Conservation (phyloP, 2,329 filamentous ascomycete species). For the Botrytis elliptica region DNA sequence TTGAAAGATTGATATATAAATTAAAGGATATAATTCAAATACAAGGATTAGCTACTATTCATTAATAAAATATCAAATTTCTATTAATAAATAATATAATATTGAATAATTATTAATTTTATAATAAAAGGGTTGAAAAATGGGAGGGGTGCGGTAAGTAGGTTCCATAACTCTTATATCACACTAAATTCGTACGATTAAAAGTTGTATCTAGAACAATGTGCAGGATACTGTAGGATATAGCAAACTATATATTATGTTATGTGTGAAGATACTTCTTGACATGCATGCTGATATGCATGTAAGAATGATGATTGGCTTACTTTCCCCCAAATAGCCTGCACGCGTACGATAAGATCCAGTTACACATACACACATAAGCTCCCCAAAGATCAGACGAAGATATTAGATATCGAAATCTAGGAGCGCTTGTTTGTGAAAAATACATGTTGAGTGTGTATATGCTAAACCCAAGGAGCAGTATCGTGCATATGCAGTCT, state of each 20-base stretch:
- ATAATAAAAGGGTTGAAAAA: too few species aligned
- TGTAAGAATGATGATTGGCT: not conserved
- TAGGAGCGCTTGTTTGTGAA: not conserved
- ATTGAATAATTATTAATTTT: too few species aligned
- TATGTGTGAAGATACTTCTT: not conserved
- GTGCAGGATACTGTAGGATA: not conserved
- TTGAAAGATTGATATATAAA: too few species aligned
- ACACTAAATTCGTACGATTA: not conserved
- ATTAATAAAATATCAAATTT: too few species aligned
- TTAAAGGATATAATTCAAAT: too few species aligned
- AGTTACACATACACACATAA: not conserved
- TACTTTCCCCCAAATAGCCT: too few species aligned
- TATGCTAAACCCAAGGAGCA: not conserved
- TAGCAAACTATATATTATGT: not conserved
- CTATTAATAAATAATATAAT: too few species aligned
- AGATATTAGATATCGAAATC: not conserved
- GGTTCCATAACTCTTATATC: too few species aligned
- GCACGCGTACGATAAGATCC: not conserved
- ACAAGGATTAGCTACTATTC: too few species aligned
- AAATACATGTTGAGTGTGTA: not conserved
- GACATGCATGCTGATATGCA: not conserved
- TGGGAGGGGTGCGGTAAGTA: too few species aligned
- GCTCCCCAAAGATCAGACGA: not conserved
- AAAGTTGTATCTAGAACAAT: not conserved
- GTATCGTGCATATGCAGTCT: slow-evolving; percentile 13